Percentiles rank a stretch among this genome's conserved stretches.
Evolutionary conservation across 371 early-diverging fungal species (phyloP).

Genomic region (Mucor circinelloides): DNA sequence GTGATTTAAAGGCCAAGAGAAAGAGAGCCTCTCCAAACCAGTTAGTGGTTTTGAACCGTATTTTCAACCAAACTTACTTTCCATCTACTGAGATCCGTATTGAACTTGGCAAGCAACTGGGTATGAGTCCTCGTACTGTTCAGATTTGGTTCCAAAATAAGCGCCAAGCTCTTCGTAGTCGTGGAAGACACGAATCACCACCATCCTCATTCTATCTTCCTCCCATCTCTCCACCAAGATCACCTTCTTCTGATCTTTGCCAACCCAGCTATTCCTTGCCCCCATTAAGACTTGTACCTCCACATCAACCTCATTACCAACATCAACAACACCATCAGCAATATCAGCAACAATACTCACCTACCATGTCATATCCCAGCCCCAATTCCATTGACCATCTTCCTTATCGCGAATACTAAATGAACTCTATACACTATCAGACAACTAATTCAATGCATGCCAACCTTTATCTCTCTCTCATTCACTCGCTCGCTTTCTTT

Average conservation of each 20-base stretch:
- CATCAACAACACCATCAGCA: not conserved
- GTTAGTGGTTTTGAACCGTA: slow-evolving; percentile 52
- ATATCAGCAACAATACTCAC: slow-evolving; percentile 22
- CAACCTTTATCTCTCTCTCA: not conserved
- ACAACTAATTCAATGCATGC: not conserved
- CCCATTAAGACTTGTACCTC: slow-evolving; percentile 29
- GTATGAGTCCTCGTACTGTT: slow-evolving; percentile 82
- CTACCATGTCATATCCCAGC: slow-evolving; percentile 34
- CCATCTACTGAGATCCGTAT: slow-evolving; percentile 79
- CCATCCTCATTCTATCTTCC: slow-evolving; percentile 52
- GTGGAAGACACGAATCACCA: slow-evolving; percentile 46
- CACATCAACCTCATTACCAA: not conserved
- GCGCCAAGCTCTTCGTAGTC: slow-evolving; percentile 64
- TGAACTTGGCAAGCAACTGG: slow-evolving; percentile 80
- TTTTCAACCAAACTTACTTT: slow-evolving; percentile 59
- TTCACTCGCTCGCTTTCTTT: too few species aligned
- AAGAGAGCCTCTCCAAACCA: slow-evolving; percentile 53
- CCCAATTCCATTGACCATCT: slow-evolving; percentile 24
- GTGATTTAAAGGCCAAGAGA: slow-evolving; percentile 46
- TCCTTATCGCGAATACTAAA: slow-evolving; percentile 9
- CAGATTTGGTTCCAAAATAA: slow-evolving; percentile 98
- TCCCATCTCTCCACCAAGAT: slow-evolving; percentile 52
- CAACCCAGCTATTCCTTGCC: slow-evolving; percentile 22
- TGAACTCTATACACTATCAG: not conserved
- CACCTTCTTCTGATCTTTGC: slow-evolving; percentile 20